phyloP scores from a whole-genome alignment of 2,329 filamentous ascomycete species.

The Paraphoma chrysanthemicola region DNA sequence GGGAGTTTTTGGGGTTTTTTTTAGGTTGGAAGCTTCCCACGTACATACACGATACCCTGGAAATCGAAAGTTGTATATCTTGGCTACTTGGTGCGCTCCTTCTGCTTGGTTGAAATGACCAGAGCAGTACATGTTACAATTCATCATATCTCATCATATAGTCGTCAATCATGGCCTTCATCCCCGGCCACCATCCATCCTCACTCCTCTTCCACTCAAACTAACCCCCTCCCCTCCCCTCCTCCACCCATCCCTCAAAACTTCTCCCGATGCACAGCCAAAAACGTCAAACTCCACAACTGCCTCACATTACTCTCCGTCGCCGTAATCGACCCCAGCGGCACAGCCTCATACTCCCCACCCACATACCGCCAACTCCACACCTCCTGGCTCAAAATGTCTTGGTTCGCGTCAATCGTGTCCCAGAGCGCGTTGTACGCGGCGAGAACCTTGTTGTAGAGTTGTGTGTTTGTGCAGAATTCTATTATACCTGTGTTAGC shows the following conservation, averaged over 20 bases:
- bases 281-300: conserved; percentile 66
- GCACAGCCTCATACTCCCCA: conserved; percentile 56
- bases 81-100: too few relatives aligned
- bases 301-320: conserved; percentile 63
- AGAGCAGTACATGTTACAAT: too few relatives aligned
- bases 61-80: too few relatives aligned
- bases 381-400: conserved; percentile 63
- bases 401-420: conserved; percentile 62
- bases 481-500: conserved; percentile 41
- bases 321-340: conserved; percentile 60
- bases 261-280: conserved; percentile 58
- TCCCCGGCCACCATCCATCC: too few relatives aligned
- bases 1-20: too few relatives aligned
- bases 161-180: too few relatives aligned
- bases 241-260: conserved; percentile 3
- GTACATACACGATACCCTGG: too few relatives aligned
- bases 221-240: neutral
- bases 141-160: too few relatives aligned
- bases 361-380: conserved; percentile 67
- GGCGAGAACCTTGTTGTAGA: conserved; percentile 53
- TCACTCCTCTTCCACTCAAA: neutral
- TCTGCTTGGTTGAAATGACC: too few relatives aligned
- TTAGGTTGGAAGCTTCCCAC: too few relatives aligned
- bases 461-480: conserved; percentile 58
- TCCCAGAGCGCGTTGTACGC: conserved; percentile 70